A percentile compares a stretch with the other conserved stretches of the same genome.
phyloP scores from a whole-genome alignment of 2,329 filamentous ascomycete species.

The Lomentospora prolificans region DNA sequence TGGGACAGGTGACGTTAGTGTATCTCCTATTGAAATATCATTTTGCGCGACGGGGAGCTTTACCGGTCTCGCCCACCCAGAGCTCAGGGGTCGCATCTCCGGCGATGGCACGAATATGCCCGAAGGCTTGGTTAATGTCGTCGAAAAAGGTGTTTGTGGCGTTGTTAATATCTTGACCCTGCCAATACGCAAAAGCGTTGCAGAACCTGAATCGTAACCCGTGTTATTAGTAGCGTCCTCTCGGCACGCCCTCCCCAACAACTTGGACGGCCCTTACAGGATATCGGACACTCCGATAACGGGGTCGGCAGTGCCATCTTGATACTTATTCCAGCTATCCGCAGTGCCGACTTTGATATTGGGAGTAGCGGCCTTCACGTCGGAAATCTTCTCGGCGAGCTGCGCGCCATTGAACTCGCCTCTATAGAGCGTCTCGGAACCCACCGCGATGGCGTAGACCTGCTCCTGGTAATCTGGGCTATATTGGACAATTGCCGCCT shows the following conservation, averaged over 20 bases:
- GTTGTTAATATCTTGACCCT: constrained; percentile 48
- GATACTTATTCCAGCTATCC: constrained; percentile 64
- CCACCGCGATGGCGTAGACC: constrained; percentile 60
- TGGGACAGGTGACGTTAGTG: not conserved
- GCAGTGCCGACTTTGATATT: constrained; percentile 54
- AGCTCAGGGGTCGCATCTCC: constrained; percentile 45
- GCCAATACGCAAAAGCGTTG: constrained; percentile 68
- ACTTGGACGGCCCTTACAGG: no score
- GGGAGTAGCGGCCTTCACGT: constrained; percentile 46
- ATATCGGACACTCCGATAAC: constrained; percentile 52
- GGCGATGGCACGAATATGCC: constrained; percentile 50
- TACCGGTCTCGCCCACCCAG: constrained; percentile 55
- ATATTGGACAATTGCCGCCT: constrained; percentile 34
- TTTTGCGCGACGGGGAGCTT: not conserved
- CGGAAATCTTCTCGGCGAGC: constrained; percentile 51
- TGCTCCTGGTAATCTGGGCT: constrained; percentile 41
- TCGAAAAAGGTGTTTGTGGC: constrained; percentile 52
- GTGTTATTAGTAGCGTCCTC: no score
- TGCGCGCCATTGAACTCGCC: constrained; percentile 53
- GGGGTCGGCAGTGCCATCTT: constrained; percentile 57
- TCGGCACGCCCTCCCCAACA: no score
- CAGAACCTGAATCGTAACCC: no score
- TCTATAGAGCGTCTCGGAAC: constrained; percentile 62
- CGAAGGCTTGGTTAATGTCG: constrained; percentile 54
- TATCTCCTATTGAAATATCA: not conserved